Percentiles rank a stretch among this genome's conserved stretches.
Conservation (phyloP, 208 protist genomes). For the Phytomonas sp. region DNA sequence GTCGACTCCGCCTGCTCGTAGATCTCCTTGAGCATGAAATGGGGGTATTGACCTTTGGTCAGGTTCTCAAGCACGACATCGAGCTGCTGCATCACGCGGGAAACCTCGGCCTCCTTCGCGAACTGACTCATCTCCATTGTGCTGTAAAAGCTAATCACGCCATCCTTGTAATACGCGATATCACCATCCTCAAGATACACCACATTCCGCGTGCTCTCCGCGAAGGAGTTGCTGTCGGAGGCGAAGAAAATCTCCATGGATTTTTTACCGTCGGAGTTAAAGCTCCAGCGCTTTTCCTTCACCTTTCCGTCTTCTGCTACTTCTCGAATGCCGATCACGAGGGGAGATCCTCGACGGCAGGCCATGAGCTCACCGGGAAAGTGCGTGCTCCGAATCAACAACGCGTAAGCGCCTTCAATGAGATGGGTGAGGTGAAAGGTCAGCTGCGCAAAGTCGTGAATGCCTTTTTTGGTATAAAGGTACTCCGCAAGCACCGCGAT, state of each 20-base stretch:
- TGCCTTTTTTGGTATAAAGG: constrained; percentile 48
- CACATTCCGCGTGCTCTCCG: constrained; percentile 87
- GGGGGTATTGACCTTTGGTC: constrained; percentile 85
- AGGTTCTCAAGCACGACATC: constrained; percentile 81
- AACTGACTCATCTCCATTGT: constrained; percentile 8
- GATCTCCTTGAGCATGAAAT: constrained; percentile 98
- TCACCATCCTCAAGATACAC: constrained; percentile 95
- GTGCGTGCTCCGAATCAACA: constrained; percentile 81
- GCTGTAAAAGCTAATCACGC: constrained; percentile 49
- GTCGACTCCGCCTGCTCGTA: constrained; percentile 93
- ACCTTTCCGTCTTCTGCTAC: constrained; percentile 11
- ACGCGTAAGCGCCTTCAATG: constrained; percentile 85
- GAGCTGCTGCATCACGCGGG: constrained; percentile 53
- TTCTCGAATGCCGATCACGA: constrained; percentile 85
- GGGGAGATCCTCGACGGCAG: constrained; percentile 82
- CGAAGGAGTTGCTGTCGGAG: constrained; percentile 92
- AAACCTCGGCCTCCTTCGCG: constrained; percentile 13
- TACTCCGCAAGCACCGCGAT: constrained; percentile 88
- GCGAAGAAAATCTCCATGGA: constrained; percentile 87
- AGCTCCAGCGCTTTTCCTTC: constrained; percentile 11
- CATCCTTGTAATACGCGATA: constrained; percentile 67
- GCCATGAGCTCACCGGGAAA: constrained; percentile 89
- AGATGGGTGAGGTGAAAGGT: constrained; percentile 35
- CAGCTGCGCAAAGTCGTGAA: constrained; percentile 45
- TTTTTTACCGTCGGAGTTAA: constrained; percentile 16